Evolutionary conservation across 2,329 filamentous ascomycete species (phyloP).

Genomic region (Diaporthe nobilis): DNA sequence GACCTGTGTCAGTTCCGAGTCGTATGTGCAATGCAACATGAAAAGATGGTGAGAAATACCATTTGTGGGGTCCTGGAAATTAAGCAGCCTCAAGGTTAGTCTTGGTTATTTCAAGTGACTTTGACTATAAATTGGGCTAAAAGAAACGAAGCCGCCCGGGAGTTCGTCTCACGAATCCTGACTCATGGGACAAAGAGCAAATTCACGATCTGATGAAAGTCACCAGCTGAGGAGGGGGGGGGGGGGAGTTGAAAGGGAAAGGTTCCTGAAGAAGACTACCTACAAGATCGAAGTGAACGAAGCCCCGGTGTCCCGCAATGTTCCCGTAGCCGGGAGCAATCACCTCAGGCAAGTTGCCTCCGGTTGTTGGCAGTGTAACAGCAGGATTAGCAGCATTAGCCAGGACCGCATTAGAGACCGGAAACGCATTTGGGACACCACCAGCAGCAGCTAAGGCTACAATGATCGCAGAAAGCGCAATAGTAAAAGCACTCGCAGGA

Average conservation of each 20-base stretch:
- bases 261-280: not conserved
- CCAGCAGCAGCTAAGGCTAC: not conserved
- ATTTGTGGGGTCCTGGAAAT: not conserved
- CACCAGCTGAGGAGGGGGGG: too few species aligned
- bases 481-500: too few species aligned
- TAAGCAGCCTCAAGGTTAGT: not conserved
- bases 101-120: not conserved
- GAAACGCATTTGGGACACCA: too few species aligned
- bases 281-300: conserved; percentile 30
- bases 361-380: not conserved
- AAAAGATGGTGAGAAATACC: not conserved
- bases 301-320: not conserved
- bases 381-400: not conserved
- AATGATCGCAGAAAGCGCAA: too few species aligned
- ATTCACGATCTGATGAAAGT: not conserved
- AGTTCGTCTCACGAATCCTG: not conserved
- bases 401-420: not conserved
- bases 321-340: not conserved
- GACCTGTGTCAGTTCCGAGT: not conserved
- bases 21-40: not conserved
- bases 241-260: too few species aligned
- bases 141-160: not conserved
- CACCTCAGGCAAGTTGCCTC: not conserved
- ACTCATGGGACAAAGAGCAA: not conserved
- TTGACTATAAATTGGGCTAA: not conserved